Evolutionary conservation across 306 rosid species (phyloP).

Genomic region (Sophora flavescens): DNA sequence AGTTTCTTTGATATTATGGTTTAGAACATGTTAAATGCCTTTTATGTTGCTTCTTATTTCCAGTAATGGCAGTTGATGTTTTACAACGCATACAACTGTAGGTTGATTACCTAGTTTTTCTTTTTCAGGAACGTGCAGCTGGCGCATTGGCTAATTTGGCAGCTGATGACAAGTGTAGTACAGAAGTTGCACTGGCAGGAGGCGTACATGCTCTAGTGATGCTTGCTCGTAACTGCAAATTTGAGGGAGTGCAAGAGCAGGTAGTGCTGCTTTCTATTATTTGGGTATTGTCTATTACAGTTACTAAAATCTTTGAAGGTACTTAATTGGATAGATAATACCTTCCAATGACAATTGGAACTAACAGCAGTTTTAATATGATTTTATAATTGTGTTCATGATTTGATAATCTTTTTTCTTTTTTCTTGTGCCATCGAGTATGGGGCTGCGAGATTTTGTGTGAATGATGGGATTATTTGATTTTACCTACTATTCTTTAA

Average conservation of each 20-base stretch:
- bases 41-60: constrained; percentile 35
- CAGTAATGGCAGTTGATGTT: constrained; percentile 39
- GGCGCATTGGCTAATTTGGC: constrained; percentile 99
- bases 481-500: constrained; percentile 21
- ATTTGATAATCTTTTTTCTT: constrained; percentile 11
- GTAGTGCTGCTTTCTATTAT: constrained; percentile 53
- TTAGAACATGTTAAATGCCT: constrained; percentile 39
- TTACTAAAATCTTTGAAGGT: constrained; percentile 32
- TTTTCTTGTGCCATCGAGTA: background rate
- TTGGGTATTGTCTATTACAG: constrained; percentile 9
- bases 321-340: constrained; percentile 28
- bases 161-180: constrained; percentile 99
- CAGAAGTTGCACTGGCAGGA: constrained; percentile 95
- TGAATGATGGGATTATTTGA: constrained; percentile 21
- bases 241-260: constrained; percentile 99
- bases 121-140: constrained; percentile 96
- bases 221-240: constrained; percentile 98
- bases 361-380: constrained; percentile 26
- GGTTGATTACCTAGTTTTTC: constrained; percentile 34
- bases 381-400: constrained; percentile 12
- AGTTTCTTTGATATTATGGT: constrained; percentile 48
- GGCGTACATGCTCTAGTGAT: constrained; percentile 99
- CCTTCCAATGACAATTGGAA: constrained; percentile 30
- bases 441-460: background rate
- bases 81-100: constrained; percentile 24